A percentile compares a stretch with the other conserved stretches of the same genome.
phyloP scores from a whole-genome alignment of 2,329 filamentous ascomycete species.

The Cucurbitaria berberidis region DNA sequence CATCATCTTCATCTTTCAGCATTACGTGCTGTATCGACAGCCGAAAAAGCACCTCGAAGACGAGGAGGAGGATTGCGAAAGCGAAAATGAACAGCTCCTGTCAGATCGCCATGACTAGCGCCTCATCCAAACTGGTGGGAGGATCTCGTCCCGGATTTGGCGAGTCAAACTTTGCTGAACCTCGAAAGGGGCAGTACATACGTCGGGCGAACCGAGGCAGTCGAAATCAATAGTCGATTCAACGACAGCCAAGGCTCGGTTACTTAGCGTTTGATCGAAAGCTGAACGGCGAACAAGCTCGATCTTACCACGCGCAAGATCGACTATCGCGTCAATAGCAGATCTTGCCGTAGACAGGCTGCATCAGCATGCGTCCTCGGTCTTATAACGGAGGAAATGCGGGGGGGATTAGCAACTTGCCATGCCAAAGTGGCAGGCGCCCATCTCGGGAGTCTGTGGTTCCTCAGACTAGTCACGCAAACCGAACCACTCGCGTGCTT shows the following conservation, averaged over 20 bases:
- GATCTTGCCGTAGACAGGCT: no score
- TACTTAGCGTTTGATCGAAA: neutral
- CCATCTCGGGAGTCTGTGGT: neutral
- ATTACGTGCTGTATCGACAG: constrained; percentile 76
- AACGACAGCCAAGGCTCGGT: neutral
- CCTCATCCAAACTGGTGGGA: neutral
- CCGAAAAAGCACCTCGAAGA: constrained; percentile 33
- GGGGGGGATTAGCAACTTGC: neutral
- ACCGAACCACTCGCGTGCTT: neutral
- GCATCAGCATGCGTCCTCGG: neutral
- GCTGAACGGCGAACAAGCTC: neutral
- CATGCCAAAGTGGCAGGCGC: neutral
- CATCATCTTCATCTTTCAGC: constrained; percentile 82
- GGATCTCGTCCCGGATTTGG: neutral
- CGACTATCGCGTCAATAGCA: neutral
- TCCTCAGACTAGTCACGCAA: neutral
- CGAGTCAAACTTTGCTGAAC: neutral
- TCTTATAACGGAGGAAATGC: neutral
- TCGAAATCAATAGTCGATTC: neutral
- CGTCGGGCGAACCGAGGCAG: neutral
- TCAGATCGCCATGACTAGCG: constrained; percentile 5
- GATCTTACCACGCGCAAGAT: neutral
- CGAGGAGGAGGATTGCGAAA: constrained; percentile 32
- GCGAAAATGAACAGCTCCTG: constrained; percentile 33
- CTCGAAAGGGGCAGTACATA: neutral